Conservation (phyloP, 805 yeast species). For the Danielozyma ontarioensis region DNA sequence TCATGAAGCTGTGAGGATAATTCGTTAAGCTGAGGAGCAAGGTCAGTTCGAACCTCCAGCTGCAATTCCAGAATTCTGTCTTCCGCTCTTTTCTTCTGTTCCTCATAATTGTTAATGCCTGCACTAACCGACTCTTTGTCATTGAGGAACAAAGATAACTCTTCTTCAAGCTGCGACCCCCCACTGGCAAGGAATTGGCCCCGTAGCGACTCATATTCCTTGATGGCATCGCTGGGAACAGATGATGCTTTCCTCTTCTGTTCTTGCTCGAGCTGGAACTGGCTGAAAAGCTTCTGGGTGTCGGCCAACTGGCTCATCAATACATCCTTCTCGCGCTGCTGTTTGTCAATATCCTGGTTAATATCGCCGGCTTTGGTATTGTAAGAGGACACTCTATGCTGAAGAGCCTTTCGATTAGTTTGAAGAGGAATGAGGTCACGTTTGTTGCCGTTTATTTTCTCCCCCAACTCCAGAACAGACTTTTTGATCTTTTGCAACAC, state of each 20-base stretch:
- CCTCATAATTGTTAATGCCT: slow-evolving; percentile 16
- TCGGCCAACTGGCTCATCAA: slow-evolving; percentile 40
- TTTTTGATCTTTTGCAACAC: slow-evolving; percentile 37
- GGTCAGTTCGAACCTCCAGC: slow-evolving; percentile 28
- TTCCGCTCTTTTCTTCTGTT: slow-evolving; percentile 31
- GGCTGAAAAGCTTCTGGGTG: slow-evolving; percentile 22
- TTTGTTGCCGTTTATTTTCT: slow-evolving; percentile 39
- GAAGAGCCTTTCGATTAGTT: slow-evolving; percentile 47
- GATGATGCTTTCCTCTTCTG: not conserved
- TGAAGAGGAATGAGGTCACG: slow-evolving; percentile 56
- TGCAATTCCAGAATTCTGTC: slow-evolving; percentile 38
- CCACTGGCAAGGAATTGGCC: slow-evolving; percentile 48
- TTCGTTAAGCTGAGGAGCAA: slow-evolving; percentile 25
- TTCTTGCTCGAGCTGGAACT: slow-evolving; percentile 22
- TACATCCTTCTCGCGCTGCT: slow-evolving; percentile 27
- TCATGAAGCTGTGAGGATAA: slow-evolving; percentile 27
- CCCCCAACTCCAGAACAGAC: slow-evolving; percentile 28
- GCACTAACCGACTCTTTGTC: slow-evolving; percentile 41
- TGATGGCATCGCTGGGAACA: slow-evolving; percentile 1
- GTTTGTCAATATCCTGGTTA: slow-evolving; percentile 47
- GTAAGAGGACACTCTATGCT: slow-evolving; percentile 41
- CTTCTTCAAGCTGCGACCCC: slow-evolving; percentile 56
- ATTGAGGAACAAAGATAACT: slow-evolving; percentile 34
- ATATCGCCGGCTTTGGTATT: slow-evolving; percentile 48
- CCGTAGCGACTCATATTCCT: slow-evolving; percentile 55